phyloP scores from a whole-genome alignment of 1,284 basidiomycete species.

The Trichosporon sp. region DNA sequence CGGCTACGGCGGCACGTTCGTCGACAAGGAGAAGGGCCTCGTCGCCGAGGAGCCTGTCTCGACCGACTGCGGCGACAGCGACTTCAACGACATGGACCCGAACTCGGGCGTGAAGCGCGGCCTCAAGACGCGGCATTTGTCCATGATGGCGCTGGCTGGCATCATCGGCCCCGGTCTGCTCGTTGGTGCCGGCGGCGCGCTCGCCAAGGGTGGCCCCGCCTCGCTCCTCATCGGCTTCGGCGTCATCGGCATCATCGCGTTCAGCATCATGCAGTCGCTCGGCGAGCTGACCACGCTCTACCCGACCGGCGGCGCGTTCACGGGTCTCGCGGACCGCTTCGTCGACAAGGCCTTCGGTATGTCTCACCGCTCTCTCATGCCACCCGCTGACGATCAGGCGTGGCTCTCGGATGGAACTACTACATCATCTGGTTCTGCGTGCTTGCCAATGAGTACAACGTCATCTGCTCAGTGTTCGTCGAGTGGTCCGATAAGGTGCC shows the following conservation, averaged over 20 bases:
- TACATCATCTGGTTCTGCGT: conserved; percentile 29
- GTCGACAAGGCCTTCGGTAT: conserved; percentile 25
- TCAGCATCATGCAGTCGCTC: conserved; percentile 26
- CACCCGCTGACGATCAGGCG: not conserved
- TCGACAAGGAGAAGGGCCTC: not conserved
- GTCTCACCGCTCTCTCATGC: not conserved
- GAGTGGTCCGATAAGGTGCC: conserved; percentile 23
- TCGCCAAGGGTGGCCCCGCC: conserved; percentile 23
- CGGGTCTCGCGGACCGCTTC: conserved; percentile 25
- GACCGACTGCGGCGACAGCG: not conserved
- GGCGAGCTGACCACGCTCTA: conserved; percentile 29
- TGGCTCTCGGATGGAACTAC: conserved; percentile 29
- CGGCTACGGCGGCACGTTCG: not conserved
- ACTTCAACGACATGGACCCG: conserved; percentile 15
- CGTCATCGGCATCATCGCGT: conserved; percentile 25
- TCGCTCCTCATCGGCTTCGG: conserved; percentile 27
- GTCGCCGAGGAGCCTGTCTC: not conserved
- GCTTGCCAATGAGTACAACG: conserved; percentile 35
- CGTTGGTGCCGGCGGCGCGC: conserved; percentile 24
- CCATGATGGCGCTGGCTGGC: conserved; percentile 36
- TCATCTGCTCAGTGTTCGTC: conserved; percentile 19
- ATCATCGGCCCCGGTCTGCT: conserved; percentile 25
- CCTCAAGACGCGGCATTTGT: conserved; percentile 30
- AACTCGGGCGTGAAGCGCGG: conserved; percentile 24
- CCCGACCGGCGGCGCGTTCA: conserved; percentile 25